Evolutionary conservation across 257 asterid genomes (phyloP), one percentile per base, ranked within the genome.

Genomic region (Mitragyna speciosa): DNA sequence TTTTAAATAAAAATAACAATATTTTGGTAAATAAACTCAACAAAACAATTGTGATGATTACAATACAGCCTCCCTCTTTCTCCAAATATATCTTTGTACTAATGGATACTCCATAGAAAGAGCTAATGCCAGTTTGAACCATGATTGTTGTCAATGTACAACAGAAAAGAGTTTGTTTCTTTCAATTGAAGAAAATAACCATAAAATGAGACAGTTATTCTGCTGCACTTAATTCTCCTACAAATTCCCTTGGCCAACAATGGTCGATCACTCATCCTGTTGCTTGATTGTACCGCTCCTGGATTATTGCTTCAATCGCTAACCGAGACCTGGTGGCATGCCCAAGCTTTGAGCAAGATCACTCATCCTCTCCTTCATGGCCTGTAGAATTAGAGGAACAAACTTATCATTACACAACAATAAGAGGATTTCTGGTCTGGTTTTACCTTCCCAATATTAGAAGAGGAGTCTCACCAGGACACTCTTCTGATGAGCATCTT

Each of bases 261-360:
- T 31, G 70, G 69, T 36, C 68, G 52, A 24, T 49, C 67, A 56
- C 31, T 58, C 39, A 51, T 31, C 19, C 28, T 19, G 74, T 75
- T 52, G 70, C 52, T 65, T 36, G 26, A 31, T 12, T 33, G 48
- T 65, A 63, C 26, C 73, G 63, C 81, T 24, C 64, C n/a, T 20
- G 78, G 76, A 58, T 67, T 74, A 78, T 85, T 87, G 88, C 83
- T 95, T 93, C 78, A 86, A 86, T 65, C 96, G 94, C 33, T 92
- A 93, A 67, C 91, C 74, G 75, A 92, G 87, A 51, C 98, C 98
- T 36, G 84, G 95, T 58, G 99, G 98, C 98, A 96, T 91, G 75
- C 97, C 99, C 77, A 94, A 84, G 89, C 98, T 96, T 83, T 94
- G 98, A 36, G 98, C 98, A 67, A 94, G 98, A 86, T 88, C 91